A percentile compares a stretch with the other conserved stretches of the same genome.
These are phyloP conservation scores for Amauroascus niger DNA, from an alignment of 2,329 filamentous ascomycete species.

Conservation along the genomic window DNA sequence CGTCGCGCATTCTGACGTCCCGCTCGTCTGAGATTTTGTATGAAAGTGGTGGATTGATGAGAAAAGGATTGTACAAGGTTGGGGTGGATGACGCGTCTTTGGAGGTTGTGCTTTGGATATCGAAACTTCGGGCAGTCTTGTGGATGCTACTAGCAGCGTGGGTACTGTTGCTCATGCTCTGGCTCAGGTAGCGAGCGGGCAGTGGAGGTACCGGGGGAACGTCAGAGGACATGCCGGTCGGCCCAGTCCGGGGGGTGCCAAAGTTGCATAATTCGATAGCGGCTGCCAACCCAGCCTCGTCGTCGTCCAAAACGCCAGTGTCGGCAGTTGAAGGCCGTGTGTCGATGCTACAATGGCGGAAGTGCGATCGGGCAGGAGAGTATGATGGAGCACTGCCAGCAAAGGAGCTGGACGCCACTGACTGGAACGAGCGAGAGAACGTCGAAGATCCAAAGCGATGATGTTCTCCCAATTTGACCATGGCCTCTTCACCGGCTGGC, in stretches of 20 bases:
- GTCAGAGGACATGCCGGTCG: conserved; percentile 56
- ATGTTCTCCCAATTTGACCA: conserved; percentile 36
- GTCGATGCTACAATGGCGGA: conserved; percentile 66
- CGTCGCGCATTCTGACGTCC: conserved; percentile 61
- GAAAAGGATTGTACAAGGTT: conserved; percentile 35
- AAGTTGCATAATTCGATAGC: conserved; percentile 86
- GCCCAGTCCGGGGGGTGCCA: conserved; percentile 61
- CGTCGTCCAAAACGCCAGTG: conserved; percentile 60
- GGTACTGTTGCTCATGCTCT: conserved; percentile 49
- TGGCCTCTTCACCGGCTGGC: conserved; percentile 57
- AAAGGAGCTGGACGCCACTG: conserved; percentile 49
- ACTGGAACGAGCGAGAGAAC: conserved; percentile 74
- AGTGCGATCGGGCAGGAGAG: conserved; percentile 44
- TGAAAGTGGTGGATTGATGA: conserved; percentile 38
- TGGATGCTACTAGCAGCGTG: conserved; percentile 38
- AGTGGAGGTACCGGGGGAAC: conserved; percentile 81
- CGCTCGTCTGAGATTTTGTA: conserved; percentile 44
- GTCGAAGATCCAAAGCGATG: conserved; percentile 43
- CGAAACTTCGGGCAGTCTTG: conserved; percentile 39
- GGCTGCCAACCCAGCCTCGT: conserved; percentile 78
- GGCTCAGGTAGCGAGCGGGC: conserved; percentile 64
- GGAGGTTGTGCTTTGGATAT: conserved; percentile 9
- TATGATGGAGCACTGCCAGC: conserved; percentile 44
- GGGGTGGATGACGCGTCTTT: conserved; percentile 27
- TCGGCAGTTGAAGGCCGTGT: conserved; percentile 71